phyloP scores from a whole-genome alignment of 129 eudicot genomes.

The Logfia minima region DNA sequence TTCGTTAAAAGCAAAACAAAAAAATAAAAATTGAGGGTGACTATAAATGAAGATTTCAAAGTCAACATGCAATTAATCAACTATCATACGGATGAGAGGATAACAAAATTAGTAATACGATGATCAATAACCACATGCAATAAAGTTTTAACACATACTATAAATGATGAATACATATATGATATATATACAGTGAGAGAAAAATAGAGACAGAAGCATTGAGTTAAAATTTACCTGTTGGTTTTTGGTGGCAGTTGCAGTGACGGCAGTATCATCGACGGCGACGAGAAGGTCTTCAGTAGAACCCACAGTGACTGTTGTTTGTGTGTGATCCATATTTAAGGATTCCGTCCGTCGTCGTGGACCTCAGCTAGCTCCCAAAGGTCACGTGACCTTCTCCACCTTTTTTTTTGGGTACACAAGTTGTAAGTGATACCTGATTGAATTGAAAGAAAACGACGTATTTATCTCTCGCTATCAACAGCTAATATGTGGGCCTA shows the following conservation, averaged over 20 bases:
- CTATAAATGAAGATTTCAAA: slow-evolving; percentile 7
- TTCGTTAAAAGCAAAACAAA: neutral
- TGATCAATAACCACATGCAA: neutral
- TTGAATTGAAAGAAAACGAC: too few relatives aligned
- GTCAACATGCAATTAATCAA: slow-evolving; percentile 4
- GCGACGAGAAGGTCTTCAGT: slow-evolving; percentile 17
- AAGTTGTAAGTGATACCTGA: too few relatives aligned
- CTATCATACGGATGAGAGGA: neutral
- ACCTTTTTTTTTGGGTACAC: too few relatives aligned
- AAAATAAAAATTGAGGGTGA: neutral
- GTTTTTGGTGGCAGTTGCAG: slow-evolving; percentile 6
- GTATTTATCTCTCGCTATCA: too few relatives aligned
- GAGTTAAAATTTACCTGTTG: neutral
- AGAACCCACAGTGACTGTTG: neutral
- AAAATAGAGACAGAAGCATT: neutral
- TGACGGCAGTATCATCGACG: slow-evolving; percentile 6
- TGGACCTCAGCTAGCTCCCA: too few relatives aligned
- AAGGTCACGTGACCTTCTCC: too few relatives aligned
- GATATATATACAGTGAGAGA: neutral
- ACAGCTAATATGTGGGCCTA: too few relatives aligned
- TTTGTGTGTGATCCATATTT: too few relatives aligned
- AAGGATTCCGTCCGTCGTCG: too few relatives aligned
- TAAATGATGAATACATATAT: neutral
- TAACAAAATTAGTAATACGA: too few relatives aligned
- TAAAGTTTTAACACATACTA: neutral